Conservation (phyloP, 768 basidiomycete genomes). For the Tylopilus sp. region DNA sequence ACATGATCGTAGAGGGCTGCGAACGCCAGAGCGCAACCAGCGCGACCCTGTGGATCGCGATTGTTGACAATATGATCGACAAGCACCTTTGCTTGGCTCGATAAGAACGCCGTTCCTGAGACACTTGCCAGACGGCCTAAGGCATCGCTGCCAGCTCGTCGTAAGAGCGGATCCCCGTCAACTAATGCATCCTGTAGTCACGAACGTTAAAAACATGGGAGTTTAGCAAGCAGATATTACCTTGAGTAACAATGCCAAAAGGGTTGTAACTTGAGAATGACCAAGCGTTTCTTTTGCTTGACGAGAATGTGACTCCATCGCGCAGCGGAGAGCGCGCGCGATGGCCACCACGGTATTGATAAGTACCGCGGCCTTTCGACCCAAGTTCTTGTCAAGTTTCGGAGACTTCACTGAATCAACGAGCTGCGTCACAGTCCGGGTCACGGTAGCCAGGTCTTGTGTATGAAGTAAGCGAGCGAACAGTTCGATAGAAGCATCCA, state of each 20-base stretch:
- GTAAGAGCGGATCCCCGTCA: slow-evolving; percentile 74
- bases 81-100: slow-evolving; percentile 81
- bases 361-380: slow-evolving; percentile 78
- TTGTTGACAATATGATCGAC: slow-evolving; percentile 95
- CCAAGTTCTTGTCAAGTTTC: slow-evolving; percentile 84
- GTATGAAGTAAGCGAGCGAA: slow-evolving; percentile 76
- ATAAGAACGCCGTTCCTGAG: slow-evolving; percentile 80
- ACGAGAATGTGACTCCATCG: slow-evolving; percentile 48
- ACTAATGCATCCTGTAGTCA: slow-evolving; percentile 65
- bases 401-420: slow-evolving; percentile 65
- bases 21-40: slow-evolving; percentile 91
- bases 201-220: slow-evolving; percentile 8
- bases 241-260: slow-evolving; percentile 74
- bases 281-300: slow-evolving; percentile 68
- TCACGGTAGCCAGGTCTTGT: slow-evolving; percentile 63
- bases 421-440: slow-evolving; percentile 54
- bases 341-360: slow-evolving; percentile 79
- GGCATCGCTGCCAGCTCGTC: slow-evolving; percentile 79
- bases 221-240: slow-evolving; percentile 37
- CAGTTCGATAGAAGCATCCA: slow-evolving; percentile 86
- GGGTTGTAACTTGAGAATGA: slow-evolving; percentile 53
- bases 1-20: slow-evolving; percentile 90
- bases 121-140: slow-evolving; percentile 84
- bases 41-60: slow-evolving; percentile 86
- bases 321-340: slow-evolving; percentile 61